These are phyloP conservation scores for Bertia moriformis DNA, from an alignment of 2,329 filamentous ascomycete species.

Conservation along the genomic window DNA sequence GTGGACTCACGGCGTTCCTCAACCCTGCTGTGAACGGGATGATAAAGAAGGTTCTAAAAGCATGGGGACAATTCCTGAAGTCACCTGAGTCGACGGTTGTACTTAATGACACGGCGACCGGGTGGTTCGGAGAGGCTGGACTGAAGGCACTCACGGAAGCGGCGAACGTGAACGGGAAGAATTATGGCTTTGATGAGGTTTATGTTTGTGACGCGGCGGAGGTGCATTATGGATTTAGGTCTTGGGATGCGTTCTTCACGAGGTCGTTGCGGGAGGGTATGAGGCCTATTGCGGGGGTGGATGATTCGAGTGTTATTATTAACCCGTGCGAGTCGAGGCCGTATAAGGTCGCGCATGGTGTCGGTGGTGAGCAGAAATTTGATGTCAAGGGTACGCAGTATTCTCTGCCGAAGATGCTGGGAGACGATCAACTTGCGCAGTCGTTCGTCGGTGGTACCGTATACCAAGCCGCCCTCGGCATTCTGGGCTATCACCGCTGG, in stretches of 20 bases:
- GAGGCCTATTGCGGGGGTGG: constrained; percentile 30
- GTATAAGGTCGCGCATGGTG: constrained; percentile 24
- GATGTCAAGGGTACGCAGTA: constrained; percentile 47
- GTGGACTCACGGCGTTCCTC: constrained; percentile 31
- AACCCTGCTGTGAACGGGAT: constrained; percentile 31
- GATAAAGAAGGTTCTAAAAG: constrained; percentile 32
- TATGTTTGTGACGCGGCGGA: constrained; percentile 21
- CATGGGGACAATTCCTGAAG: constrained; percentile 19
- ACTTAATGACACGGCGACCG: constrained; percentile 5
- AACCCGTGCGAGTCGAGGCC: constrained; percentile 42
- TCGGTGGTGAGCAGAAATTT: constrained; percentile 33
- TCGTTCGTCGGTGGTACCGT: constrained; percentile 38
- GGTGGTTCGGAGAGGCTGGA: background rate
- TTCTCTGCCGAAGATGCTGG: constrained; percentile 36
- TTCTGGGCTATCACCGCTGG: constrained; percentile 47
- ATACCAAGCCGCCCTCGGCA: constrained; percentile 45
- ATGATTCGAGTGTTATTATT: constrained; percentile 31
- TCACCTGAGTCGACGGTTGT: background rate
- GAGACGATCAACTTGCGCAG: constrained; percentile 25
- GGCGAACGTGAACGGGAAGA: constrained; percentile 8
- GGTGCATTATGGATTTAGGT: constrained; percentile 31
- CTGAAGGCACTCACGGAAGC: background rate
- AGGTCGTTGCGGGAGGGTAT: constrained; percentile 28
- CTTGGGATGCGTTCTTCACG: constrained; percentile 49
- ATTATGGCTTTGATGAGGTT: constrained; percentile 22